Evolutionary conservation across 2,329 filamentous ascomycete genomes (phyloP), one percentile per base, ranked within the genome.

Genomic region (Beauveria sp.): DNA sequence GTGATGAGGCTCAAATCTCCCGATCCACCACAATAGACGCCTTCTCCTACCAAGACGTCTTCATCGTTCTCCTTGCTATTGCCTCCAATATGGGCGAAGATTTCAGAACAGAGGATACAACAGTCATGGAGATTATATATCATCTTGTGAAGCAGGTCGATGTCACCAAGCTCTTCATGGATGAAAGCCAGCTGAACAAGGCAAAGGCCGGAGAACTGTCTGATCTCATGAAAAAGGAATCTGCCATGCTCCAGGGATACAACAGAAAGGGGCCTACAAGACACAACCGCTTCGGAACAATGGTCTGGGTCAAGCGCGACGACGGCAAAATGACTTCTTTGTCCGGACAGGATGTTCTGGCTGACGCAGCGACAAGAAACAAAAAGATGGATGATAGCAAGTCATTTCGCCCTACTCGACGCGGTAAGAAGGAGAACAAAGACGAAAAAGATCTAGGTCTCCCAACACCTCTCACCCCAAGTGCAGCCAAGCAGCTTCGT

Each of bases 81-180:
- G 89, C 91, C 14, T 97, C 92, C 2, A 96, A 93, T 64, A 93
- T 97, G 78, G 91, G 90, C 40, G 92, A 97, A 46, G 93, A 97
- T 67, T 99, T 97, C 72, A 86, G 88, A 63, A 86, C 87, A 18
- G 91, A 97, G 67, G 93, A 97, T 70, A 86, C 93, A 2, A 82
- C 92, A n/a, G 75, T 97, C 24, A 84, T 99, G 75, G 94, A 99
- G 71, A 90, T 93, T 44, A 76, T 99, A 30, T 99, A 96, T 73
- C 91, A 97, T 67, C 73, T 99, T 1, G 83, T 97, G 62, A 97
- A 97, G 72, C 90, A 92, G 22, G 86, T 97, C 16, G 88, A 96
- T 71, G 81, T 89, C 2, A 84, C 88, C 63, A 91, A 91, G 70
- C 77, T 99, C 2, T 97, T 97, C 71, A 88, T 96, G 83, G 84